A percentile compares a stretch with the other conserved stretches of the same genome.
Evolutionary conservation across 768 basidiomycete species (phyloP).

Genomic region (Leucosporidium scottii): DNA sequence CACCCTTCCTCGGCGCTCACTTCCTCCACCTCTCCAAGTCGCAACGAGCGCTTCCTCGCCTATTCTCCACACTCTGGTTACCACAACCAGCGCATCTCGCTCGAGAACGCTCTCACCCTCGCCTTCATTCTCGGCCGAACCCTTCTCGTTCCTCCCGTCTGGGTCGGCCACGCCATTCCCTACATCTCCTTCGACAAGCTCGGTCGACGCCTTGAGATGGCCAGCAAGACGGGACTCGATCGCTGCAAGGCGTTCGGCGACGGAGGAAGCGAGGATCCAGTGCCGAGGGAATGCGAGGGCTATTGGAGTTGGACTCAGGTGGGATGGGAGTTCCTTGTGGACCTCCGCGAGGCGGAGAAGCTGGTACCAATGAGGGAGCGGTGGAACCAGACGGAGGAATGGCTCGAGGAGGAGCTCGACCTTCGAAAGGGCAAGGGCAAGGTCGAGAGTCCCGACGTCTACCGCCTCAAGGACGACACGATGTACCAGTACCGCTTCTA

Average conservation of each 20-base stretch:
- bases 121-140: conserved; percentile 65
- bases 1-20: neutral
- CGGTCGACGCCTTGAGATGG: conserved; percentile 46
- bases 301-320: conserved; percentile 58
- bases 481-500: conserved; percentile 62
- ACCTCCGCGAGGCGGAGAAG: conserved; percentile 44
- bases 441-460: conserved; percentile 42
- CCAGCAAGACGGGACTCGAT: conserved; percentile 44
- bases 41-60: conserved; percentile 52
- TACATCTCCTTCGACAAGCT: conserved; percentile 56
- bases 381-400: conserved; percentile 51
- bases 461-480: conserved; percentile 50
- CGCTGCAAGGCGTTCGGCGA: conserved; percentile 38
- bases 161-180: conserved; percentile 59
- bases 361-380: conserved; percentile 46
- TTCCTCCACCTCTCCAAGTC: neutral
- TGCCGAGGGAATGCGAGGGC: conserved; percentile 53
- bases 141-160: conserved; percentile 67
- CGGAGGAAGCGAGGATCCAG: conserved; percentile 48
- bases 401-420: conserved; percentile 47
- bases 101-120: conserved; percentile 76
- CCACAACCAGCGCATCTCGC: conserved; percentile 77
- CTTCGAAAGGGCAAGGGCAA: conserved; percentile 36
- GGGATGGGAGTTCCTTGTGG: conserved; percentile 64
- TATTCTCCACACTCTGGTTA: conserved; percentile 77